These are phyloP conservation scores for Leptodontidium sp. DNA, from an alignment of 2,329 filamentous ascomycete species.

Conservation along the genomic window DNA sequence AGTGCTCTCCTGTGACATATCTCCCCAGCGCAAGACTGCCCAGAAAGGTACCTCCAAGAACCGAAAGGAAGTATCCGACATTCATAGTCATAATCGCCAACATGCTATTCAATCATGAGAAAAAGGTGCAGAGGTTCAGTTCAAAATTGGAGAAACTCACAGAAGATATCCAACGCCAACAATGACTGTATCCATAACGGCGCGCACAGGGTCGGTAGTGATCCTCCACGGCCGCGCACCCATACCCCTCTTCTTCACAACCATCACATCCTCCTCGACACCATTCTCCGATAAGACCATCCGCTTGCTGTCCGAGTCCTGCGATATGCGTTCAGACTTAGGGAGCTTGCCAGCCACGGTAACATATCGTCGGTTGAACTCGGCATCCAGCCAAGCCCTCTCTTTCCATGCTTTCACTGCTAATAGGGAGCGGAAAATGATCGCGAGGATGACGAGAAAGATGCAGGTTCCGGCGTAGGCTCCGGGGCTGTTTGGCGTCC, in stretches of 20 bases:
- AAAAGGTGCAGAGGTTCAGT: slow-evolving; percentile 16
- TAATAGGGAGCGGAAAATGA: slow-evolving; percentile 73
- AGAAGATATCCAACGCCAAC: slow-evolving; percentile 84
- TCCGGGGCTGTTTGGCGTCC: slow-evolving; percentile 76
- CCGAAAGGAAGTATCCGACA: slow-evolving; percentile 82
- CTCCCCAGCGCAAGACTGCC: slow-evolving; percentile 70
- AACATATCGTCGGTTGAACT: slow-evolving; percentile 79
- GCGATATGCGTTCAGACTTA: slow-evolving; percentile 43
- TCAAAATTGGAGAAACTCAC: slow-evolving; percentile 62
- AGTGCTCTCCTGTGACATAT: slow-evolving; percentile 39
- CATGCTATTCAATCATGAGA: slow-evolving; percentile 67
- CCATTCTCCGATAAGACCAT: slow-evolving; percentile 78
- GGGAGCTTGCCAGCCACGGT: slow-evolving; percentile 69
- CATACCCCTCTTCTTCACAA: slow-evolving; percentile 67
- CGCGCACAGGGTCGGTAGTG: slow-evolving; percentile 79
- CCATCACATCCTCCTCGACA: slow-evolving; percentile 79
- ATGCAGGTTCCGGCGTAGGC: slow-evolving; percentile 90
- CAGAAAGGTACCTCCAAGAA: slow-evolving; percentile 82
- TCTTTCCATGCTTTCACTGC: slow-evolving; percentile 73
- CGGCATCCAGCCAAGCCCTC: slow-evolving; percentile 72
- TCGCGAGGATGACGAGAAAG: slow-evolving; percentile 82
- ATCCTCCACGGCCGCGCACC: slow-evolving; percentile 78
- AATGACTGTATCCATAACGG: slow-evolving; percentile 73
- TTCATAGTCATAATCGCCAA: slow-evolving; percentile 91
- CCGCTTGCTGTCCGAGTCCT: slow-evolving; percentile 64